Evolutionary conservation across 1,284 basidiomycete genomes (phyloP).

Genomic region (Boletellus sp.): DNA sequence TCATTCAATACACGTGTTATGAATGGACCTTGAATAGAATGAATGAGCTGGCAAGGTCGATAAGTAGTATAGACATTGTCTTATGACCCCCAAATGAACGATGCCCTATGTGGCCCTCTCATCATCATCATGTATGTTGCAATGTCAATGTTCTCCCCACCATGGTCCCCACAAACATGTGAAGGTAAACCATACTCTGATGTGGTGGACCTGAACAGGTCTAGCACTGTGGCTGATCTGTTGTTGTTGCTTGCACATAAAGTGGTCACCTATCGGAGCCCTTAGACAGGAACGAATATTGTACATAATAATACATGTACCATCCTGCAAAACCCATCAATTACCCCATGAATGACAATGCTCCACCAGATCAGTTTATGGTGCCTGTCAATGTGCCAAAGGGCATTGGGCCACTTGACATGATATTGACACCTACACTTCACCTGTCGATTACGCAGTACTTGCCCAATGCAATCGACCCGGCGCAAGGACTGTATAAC

Average conservation of each 20-base stretch:
- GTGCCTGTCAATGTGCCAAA: constrained; percentile 11
- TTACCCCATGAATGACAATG: constrained; percentile 46
- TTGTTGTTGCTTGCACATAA: constrained; percentile 30
- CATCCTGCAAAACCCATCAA: constrained; percentile 41
- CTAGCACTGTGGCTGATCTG: constrained; percentile 23
- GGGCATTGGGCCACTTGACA: constrained; percentile 34
- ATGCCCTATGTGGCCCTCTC: constrained; percentile 22
- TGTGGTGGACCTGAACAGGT: constrained; percentile 16
- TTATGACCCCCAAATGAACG: constrained; percentile 32
- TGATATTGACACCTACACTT: constrained; percentile 30
- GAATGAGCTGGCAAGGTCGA: no score
- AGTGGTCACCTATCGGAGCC: neutral
- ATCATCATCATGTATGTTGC: constrained; percentile 23
- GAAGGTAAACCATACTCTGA: constrained; percentile 8
- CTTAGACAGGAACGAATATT: neutral
- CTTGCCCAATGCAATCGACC: constrained; percentile 21
- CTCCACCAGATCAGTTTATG: constrained; percentile 47
- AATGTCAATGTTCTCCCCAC: constrained; percentile 30
- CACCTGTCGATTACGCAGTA: neutral
- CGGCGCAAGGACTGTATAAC: neutral
- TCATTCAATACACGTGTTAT: constrained; percentile 34
- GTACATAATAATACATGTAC: constrained; percentile 19
- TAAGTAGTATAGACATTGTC: neutral
- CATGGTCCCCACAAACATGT: constrained; percentile 23
- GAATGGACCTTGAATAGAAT: constrained; percentile 2